Evolutionary conservation across 2,329 filamentous ascomycete genomes (phyloP).

Genomic region (Alternaria ethzedia): DNA sequence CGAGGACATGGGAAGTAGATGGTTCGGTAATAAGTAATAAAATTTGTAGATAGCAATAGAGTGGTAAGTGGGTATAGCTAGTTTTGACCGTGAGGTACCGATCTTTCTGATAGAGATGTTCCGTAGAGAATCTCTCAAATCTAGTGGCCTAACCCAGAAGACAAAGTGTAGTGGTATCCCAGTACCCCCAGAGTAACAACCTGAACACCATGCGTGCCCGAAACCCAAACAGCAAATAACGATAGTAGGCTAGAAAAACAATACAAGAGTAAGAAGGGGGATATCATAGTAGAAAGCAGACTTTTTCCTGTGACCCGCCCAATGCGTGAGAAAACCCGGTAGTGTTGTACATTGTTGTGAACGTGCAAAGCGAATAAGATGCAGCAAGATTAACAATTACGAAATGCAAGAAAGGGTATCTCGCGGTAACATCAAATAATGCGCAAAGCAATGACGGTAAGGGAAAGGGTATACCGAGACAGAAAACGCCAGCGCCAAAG

Average conservation of each 20-base stretch:
- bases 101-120: constrained; percentile 19
- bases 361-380: constrained; percentile 41
- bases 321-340: constrained; percentile 40
- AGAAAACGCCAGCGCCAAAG: constrained; percentile 37
- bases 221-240: constrained; percentile 16
- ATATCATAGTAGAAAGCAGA: constrained; percentile 45
- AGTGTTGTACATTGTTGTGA: constrained; percentile 44
- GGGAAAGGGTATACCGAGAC: constrained; percentile 27
- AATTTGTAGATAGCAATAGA: constrained; percentile 28
- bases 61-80: constrained; percentile 33
- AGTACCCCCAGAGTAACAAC: constrained; percentile 16
- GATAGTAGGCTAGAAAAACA: constrained; percentile 25
- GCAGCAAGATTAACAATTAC: constrained; percentile 47
- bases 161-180: constrained; percentile 22
- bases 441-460: constrained; percentile 27
- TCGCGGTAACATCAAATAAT: constrained; percentile 44
- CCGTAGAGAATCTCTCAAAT: constrained; percentile 28
- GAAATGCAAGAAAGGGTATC: constrained; percentile 49
- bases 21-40: constrained; percentile 11
- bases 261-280: constrained; percentile 27
- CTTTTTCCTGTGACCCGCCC: constrained; percentile 48
- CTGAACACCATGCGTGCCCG: constrained; percentile 26
- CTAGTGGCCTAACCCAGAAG: constrained; percentile 25
- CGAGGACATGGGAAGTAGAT: not conserved
- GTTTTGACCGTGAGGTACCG: constrained; percentile 41